A percentile compares a stretch with the other conserved stretches of the same genome.
Evolutionary conservation across 1,139 yeast species (phyloP).

Genomic region (Sporopachydermia cereana): DNA sequence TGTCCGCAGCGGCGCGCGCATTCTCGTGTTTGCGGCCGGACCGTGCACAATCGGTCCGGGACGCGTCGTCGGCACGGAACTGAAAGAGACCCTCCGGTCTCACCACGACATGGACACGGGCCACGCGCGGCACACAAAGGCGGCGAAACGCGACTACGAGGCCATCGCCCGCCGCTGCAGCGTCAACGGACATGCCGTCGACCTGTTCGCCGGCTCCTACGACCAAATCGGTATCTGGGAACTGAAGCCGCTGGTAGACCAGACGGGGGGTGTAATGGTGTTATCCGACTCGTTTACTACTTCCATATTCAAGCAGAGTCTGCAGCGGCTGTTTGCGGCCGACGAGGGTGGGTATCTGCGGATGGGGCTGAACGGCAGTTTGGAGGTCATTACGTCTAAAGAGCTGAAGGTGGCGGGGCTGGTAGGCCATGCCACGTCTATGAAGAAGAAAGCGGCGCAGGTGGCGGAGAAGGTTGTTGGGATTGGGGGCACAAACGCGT

Average conservation of each 20-base stretch:
- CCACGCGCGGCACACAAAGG: conserved; percentile 23
- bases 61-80: conserved; percentile 33
- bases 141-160: conserved; percentile 34
- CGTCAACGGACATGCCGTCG: conserved; percentile 40
- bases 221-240: conserved; percentile 58
- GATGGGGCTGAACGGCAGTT: conserved; percentile 45
- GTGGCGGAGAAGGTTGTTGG: conserved; percentile 30
- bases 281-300: conserved; percentile 55
- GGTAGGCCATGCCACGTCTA: conserved; percentile 44
- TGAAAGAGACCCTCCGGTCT: conserved; percentile 46
- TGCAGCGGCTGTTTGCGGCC: conserved; percentile 38
- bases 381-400: conserved; percentile 38
- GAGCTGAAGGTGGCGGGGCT: conserved; percentile 43
- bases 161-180: conserved; percentile 30
- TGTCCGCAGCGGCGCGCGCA: conserved; percentile 45
- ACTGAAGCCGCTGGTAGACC: conserved; percentile 46
- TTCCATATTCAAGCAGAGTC: conserved; percentile 54
- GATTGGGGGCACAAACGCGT: conserved; percentile 42
- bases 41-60: conserved; percentile 52
- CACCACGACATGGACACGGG: conserved; percentile 39
- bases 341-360: conserved; percentile 28
- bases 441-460: conserved; percentile 16
- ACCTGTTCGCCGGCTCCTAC: conserved; percentile 50
- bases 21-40: conserved; percentile 48
- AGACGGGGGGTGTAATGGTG: conserved; percentile 52